These are phyloP conservation scores for Talaromyces liani DNA, from an alignment of 495 filamentous ascomycete species.

Conservation along the genomic window DNA sequence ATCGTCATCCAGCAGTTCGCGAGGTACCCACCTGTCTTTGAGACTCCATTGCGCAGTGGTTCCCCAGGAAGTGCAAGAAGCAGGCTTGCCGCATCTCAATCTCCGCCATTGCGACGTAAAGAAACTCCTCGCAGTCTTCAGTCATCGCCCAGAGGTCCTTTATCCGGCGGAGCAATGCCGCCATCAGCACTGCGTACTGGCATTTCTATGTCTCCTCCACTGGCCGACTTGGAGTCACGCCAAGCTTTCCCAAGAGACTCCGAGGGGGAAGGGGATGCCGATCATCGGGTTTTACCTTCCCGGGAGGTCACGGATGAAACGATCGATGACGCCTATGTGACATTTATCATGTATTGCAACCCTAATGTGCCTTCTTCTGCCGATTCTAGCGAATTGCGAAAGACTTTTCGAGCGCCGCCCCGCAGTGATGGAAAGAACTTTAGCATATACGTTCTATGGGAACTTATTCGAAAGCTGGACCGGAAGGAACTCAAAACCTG, in stretches of 20 bases:
- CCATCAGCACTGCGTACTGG: slow-evolving; percentile 26
- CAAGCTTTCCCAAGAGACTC: slow-evolving; percentile 27
- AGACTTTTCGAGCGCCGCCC: slow-evolving; percentile 75
- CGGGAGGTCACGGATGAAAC: slow-evolving; percentile 61
- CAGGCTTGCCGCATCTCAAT: slow-evolving; percentile 28
- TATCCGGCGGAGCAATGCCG: slow-evolving; percentile 20
- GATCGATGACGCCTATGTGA: slow-evolving; percentile 80
- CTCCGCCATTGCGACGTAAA: slow-evolving; percentile 35
- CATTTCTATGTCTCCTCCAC: slow-evolving; percentile 31
- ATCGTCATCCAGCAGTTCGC: slow-evolving; percentile 41
- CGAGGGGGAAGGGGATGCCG: slow-evolving; percentile 21
- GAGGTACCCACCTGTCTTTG: slow-evolving; percentile 32
- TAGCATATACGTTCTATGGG: slow-evolving; percentile 72
- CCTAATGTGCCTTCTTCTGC: slow-evolving; percentile 64
- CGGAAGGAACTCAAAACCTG: slow-evolving; percentile 91
- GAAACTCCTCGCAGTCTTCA: slow-evolving; percentile 38
- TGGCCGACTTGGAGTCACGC: slow-evolving; percentile 25
- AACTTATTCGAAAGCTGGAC: slow-evolving; percentile 77
- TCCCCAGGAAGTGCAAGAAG: slow-evolving; percentile 39
- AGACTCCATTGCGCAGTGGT: slow-evolving; percentile 33
- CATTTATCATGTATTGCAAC: slow-evolving; percentile 90
- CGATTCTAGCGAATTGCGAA: slow-evolving; percentile 66
- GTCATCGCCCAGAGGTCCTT: slow-evolving; percentile 32
- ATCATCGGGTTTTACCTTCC: slow-evolving; percentile 51
- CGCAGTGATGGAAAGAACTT: slow-evolving; percentile 92